Evolutionary conservation across 441 rosid genomes (phyloP).

Genomic region (Isatis lusitanica): DNA sequence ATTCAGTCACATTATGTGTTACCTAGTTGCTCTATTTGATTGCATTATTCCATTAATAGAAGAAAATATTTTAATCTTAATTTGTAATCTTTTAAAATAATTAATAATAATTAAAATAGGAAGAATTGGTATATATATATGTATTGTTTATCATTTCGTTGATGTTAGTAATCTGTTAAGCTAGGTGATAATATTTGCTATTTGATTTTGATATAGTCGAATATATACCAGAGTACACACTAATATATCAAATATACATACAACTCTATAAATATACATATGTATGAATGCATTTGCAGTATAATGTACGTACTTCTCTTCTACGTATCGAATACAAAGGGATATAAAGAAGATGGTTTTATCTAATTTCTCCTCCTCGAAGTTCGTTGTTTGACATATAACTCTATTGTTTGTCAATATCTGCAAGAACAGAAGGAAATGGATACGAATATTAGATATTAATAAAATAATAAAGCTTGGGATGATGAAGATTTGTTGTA

Average conservation of each 20-base stretch:
- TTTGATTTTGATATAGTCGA: not conserved
- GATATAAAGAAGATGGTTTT: not conserved
- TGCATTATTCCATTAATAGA: not conserved
- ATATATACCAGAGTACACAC: not conserved
- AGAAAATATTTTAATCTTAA: not conserved
- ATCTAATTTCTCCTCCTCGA: not conserved
- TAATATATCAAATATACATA: not conserved
- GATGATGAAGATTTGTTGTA: not conserved
- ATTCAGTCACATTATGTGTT: too few species aligned
- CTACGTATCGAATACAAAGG: not conserved
- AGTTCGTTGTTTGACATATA: not conserved
- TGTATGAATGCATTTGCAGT: not conserved
- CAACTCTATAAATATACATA: not conserved
- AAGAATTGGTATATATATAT: too few species aligned
- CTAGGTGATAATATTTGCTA: not conserved
- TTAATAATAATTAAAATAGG: too few species aligned
- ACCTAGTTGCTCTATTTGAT: too few species aligned
- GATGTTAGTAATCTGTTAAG: not conserved
- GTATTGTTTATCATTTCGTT: too few species aligned
- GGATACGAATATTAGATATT: not conserved
- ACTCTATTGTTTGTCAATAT: not conserved
- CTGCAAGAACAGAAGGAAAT: not conserved
- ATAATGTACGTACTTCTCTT: not conserved
- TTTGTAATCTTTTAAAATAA: too few species aligned
- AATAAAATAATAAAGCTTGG: not conserved